These are phyloP conservation scores for Sporisorium graminicola DNA, from an alignment of 1,284 basidiomycete genomes.

Conservation along the genomic window DNA sequence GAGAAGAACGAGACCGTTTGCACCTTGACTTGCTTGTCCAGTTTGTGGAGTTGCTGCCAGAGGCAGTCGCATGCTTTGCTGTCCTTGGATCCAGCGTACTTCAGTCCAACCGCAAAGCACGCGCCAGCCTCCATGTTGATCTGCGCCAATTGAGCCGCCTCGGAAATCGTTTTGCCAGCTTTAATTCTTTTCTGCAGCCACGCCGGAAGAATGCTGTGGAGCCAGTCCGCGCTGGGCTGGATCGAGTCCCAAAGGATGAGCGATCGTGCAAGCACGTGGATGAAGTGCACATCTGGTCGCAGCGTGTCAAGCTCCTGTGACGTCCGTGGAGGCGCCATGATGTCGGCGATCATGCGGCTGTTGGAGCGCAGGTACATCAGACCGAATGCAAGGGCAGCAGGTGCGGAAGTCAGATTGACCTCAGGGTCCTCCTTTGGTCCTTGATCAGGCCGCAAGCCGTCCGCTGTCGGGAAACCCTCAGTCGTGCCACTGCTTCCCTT, in stretches of 20 bases:
- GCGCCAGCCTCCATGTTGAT: slow-evolving; percentile 76
- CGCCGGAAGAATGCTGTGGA: slow-evolving; percentile 80
- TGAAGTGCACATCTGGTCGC: slow-evolving; percentile 86
- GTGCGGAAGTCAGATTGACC: slow-evolving; percentile 75
- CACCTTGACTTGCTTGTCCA: slow-evolving; percentile 72
- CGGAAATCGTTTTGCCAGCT: slow-evolving; percentile 25
- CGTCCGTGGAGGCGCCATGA: slow-evolving; percentile 85
- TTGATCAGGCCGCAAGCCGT: slow-evolving; percentile 4
- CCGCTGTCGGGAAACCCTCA: neutral
- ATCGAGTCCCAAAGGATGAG: slow-evolving; percentile 91
- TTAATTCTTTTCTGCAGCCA: slow-evolving; percentile 76
- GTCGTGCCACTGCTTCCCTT: slow-evolving; percentile 17
- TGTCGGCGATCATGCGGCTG: slow-evolving; percentile 84
- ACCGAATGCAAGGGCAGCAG: slow-evolving; percentile 86
- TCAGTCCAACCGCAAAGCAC: slow-evolving; percentile 90
- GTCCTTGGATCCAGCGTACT: slow-evolving; percentile 80
- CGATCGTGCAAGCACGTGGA: slow-evolving; percentile 82
- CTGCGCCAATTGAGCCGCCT: slow-evolving; percentile 57
- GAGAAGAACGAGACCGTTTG: slow-evolving; percentile 57
- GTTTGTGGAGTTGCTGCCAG: slow-evolving; percentile 82
- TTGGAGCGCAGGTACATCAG: slow-evolving; percentile 91
- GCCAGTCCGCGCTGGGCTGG: slow-evolving; percentile 81
- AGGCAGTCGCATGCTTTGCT: slow-evolving; percentile 83
- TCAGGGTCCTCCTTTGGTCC: slow-evolving; percentile 13
- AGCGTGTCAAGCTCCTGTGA: slow-evolving; percentile 83